These are phyloP conservation scores for Apiosordaria backusii DNA, from an alignment of 495 filamentous ascomycete genomes.

Conservation along the genomic window DNA sequence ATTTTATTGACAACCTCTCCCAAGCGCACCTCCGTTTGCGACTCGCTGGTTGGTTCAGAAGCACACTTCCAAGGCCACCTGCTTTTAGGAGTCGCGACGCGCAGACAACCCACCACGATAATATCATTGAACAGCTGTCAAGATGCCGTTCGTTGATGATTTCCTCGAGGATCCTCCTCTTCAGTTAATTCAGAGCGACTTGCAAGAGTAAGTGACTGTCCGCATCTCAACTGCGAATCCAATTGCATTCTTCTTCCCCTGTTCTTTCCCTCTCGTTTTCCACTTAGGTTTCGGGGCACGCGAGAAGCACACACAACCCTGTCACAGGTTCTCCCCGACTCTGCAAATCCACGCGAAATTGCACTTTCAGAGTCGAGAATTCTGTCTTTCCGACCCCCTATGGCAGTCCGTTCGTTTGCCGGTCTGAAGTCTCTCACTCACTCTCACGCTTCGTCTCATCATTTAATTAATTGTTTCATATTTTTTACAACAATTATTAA, in stretches of 20 bases:
- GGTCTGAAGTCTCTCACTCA: neutral
- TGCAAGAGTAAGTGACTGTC: conserved; percentile 24
- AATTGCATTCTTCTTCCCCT: neutral
- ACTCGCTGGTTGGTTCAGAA: neutral
- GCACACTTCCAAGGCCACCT: neutral
- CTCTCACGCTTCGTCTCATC: neutral
- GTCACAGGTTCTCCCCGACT: neutral
- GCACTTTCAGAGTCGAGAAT: too few species aligned
- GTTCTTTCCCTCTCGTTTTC: neutral
- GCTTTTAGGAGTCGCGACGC: neutral
- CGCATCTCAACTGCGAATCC: neutral
- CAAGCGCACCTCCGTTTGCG: neutral
- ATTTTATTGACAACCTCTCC: neutral
- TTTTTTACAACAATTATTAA: conserved; percentile 1
- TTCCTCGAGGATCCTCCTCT: conserved; percentile 14
- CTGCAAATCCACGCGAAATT: neutral
- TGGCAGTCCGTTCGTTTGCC: neutral
- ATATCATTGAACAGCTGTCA: conserved; percentile 3
- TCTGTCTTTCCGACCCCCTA: neutral
- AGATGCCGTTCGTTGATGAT: conserved; percentile 19
- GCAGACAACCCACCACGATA: neutral
- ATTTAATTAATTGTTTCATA: neutral
- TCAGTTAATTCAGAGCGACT: conserved; percentile 24
- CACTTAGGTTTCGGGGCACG: neutral
- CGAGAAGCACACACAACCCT: neutral